Conservation (phyloP, 345 rosid genomes). For the Bruguiera gymnorhiza region DNA sequence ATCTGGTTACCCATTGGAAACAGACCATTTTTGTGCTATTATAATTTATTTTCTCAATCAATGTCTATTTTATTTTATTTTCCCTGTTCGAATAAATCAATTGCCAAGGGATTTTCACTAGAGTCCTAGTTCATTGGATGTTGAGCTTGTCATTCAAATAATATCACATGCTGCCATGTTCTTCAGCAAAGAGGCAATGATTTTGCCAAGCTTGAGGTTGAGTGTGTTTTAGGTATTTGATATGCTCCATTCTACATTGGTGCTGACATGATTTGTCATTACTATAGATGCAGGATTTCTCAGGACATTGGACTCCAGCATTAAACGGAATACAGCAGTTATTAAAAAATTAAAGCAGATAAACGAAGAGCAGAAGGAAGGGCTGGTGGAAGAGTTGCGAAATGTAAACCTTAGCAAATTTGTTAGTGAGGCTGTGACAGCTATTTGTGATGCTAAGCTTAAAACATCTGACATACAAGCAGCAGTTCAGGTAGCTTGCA, state of each 20-base stretch:
- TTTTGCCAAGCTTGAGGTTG: not conserved
- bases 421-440: conserved; percentile 91
- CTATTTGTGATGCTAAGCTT: conserved; percentile 96
- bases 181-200: not conserved
- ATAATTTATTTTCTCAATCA: not conserved
- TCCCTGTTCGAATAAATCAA: no score
- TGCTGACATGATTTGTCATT: conserved; percentile 11
- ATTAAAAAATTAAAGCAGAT: conserved; percentile 90
- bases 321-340: conserved; percentile 90
- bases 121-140: no score
- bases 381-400: conserved; percentile 80
- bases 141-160: no score
- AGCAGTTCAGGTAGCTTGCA: conserved; percentile 71
- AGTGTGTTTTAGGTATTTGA: not conserved
- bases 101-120: no score
- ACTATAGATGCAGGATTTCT: conserved; percentile 73
- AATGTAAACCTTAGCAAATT: conserved; percentile 85
- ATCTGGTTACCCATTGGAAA: not conserved
- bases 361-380: conserved; percentile 90
- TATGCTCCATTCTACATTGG: not conserved
- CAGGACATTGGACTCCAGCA: conserved; percentile 91
- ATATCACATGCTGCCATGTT: not conserved
- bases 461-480: conserved; percentile 89
- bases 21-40: not conserved
- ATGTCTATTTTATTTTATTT: not conserved